Conservation (phyloP, 2,329 filamentous ascomycete species). For the Knufia fluminis region DNA sequence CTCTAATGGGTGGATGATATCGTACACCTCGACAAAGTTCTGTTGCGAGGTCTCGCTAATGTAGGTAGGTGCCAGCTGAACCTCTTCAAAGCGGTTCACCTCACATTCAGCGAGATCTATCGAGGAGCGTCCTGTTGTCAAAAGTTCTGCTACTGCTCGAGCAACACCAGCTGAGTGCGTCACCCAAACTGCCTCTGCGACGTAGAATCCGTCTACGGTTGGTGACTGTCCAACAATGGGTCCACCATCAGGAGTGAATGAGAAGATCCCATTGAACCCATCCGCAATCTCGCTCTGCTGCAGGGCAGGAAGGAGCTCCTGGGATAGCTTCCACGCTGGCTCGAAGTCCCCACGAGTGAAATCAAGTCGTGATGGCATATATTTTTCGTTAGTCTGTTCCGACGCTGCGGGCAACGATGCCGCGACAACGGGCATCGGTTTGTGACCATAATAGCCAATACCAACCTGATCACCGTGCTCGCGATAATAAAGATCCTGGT, state of each 20-base stretch:
- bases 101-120: slow-evolving; percentile 53
- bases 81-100: slow-evolving; percentile 51
- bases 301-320: slow-evolving; percentile 47
- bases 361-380: slow-evolving; percentile 54
- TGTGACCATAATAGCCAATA: slow-evolving; percentile 57
- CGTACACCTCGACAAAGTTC: slow-evolving; percentile 57
- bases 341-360: slow-evolving; percentile 54
- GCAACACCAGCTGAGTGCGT: slow-evolving; percentile 57
- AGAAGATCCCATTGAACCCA: slow-evolving; percentile 59
- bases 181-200: slow-evolving; percentile 59
- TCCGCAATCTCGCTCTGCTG: slow-evolving; percentile 44
- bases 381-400: slow-evolving; percentile 45
- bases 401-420: slow-evolving; percentile 46
- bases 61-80: slow-evolving; percentile 48
- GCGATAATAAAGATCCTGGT: slow-evolving; percentile 55
- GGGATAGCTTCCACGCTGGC: slow-evolving; percentile 50
- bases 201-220: slow-evolving; percentile 51
- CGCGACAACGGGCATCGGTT: slow-evolving; percentile 51
- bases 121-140: slow-evolving; percentile 47
- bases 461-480: slow-evolving; percentile 55
- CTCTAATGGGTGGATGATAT: slow-evolving; percentile 53
- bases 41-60: slow-evolving; percentile 51
- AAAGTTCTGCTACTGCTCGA: slow-evolving; percentile 49
- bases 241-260: slow-evolving; percentile 56
- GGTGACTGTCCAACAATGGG: slow-evolving; percentile 51